Evolutionary conservation across 1,284 basidiomycete species (phyloP), one percentile per base, ranked within the genome.

Genomic region (Marasmius oreades): DNA sequence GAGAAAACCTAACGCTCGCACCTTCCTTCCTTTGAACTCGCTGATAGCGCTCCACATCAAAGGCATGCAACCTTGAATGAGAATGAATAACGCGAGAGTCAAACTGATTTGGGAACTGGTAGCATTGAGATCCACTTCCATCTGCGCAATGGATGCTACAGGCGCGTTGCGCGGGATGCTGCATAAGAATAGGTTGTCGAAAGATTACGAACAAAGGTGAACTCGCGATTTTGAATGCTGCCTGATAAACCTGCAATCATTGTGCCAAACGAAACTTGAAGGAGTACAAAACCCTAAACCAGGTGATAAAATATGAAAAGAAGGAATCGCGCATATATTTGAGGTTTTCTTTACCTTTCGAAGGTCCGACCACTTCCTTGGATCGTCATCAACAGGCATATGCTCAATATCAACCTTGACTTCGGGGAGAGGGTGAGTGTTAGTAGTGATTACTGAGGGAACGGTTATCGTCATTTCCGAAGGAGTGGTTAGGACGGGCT

Each of bases 1-100:
- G 37, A 46, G 14, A 44, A 44, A 51, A 51, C 46, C 56, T 12
- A 54, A 54, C 5, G 39, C 28, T 68, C 76, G 28, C 61, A 87
- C 87, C 77, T 90, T 93, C 50, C 92, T 76, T 5, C 92, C 92
- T 61, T 84, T 86, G 51, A 95, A 81, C 68, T 95, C 92, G 53
- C 86, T 88, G 18, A 88, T 72, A 0, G 84, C 78, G 52, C 79
- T 82, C 91, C 92, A 93, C 5, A 89, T 53, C 14, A 90, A 64
- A 0, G 90, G 90, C 51, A 85, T 70, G 11, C 73, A 67, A 1
- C 91, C 91, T 68, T 92, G 90, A n/a, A 90, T 68, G 20, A 92
- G 72, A 62, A 95, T 93, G 70, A 92, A 95, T 12, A 91, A 64
- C 1, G 88, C 86, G 8, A 95, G 69, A 62, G 82, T 85, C 64